Evolutionary conservation across 2,329 filamentous ascomycete genomes (phyloP).

Genomic region (Ophiostoma australiae): DNA sequence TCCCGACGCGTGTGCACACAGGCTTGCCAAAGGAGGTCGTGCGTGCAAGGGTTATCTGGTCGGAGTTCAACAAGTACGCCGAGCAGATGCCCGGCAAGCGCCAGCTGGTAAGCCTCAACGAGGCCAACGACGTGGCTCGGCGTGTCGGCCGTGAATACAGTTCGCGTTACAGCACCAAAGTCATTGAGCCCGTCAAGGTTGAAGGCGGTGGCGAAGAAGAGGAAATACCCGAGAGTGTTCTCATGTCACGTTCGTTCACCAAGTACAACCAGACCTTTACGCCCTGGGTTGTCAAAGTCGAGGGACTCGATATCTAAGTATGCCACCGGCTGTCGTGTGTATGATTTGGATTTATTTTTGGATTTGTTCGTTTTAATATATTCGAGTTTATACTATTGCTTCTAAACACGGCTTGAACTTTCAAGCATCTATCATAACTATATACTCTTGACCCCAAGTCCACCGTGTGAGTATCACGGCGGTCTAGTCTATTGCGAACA

Average conservation of each 20-base stretch:
- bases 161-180: background rate
- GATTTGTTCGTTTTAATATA: background rate
- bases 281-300: background rate
- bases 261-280: background rate
- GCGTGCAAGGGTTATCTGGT: background rate
- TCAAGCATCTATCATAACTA: too few species aligned
- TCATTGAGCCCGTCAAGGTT: background rate
- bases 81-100: constrained; percentile 34
- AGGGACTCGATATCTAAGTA: background rate
- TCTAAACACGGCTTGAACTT: too few species aligned
- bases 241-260: background rate
- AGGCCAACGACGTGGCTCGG: constrained; percentile 43
- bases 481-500: too few species aligned
- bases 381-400: background rate
- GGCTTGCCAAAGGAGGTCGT: background rate
- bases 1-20: background rate
- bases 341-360: background rate
- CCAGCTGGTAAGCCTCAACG: constrained; percentile 50
- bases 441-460: too few species aligned
- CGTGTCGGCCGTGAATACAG: background rate
- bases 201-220: background rate
- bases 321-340: background rate
- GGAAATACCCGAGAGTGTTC: background rate
- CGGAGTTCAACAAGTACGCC: constrained; percentile 6
- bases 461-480: too few species aligned